phyloP scores from a whole-genome alignment of 306 rosid species.

The Hippophae tibetana region DNA sequence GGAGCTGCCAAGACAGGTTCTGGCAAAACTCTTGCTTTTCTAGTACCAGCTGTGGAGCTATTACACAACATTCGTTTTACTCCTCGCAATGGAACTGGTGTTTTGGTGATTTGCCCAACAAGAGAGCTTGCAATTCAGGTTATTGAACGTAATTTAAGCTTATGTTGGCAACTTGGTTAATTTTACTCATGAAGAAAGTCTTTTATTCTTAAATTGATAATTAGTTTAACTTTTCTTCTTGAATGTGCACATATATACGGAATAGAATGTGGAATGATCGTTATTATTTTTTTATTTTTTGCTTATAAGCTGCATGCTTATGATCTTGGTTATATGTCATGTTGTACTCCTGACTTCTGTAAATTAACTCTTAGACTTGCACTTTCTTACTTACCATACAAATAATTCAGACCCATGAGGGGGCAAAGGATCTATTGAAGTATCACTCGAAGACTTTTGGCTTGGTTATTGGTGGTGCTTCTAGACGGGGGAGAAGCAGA shows the following conservation, averaged over 20 bases:
- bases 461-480: constrained; percentile 76
- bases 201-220: too few species aligned
- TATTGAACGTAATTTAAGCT: background rate
- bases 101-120: constrained; percentile 81
- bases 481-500: constrained; percentile 84
- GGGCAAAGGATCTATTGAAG: constrained; percentile 79
- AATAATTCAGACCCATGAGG: constrained; percentile 67
- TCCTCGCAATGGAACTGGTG: constrained; percentile 74
- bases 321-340: background rate
- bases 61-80: constrained; percentile 42
- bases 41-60: constrained; percentile 84
- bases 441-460: constrained; percentile 88
- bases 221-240: too few species aligned
- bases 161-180: background rate
- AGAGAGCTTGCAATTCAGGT: constrained; percentile 98
- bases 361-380: background rate
- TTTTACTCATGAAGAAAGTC: too few species aligned
- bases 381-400: constrained; percentile 5
- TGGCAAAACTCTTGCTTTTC: constrained; percentile 89
- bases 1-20: constrained; percentile 98
- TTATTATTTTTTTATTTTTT: too few species aligned
- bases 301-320: too few species aligned
- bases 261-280: too few species aligned
- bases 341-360: background rate
- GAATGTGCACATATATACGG: too few species aligned